Evolutionary conservation across 2,329 filamentous ascomycete genomes (phyloP), one percentile per base, ranked within the genome.

Genomic region (Phaeosphaeria sp.): DNA sequence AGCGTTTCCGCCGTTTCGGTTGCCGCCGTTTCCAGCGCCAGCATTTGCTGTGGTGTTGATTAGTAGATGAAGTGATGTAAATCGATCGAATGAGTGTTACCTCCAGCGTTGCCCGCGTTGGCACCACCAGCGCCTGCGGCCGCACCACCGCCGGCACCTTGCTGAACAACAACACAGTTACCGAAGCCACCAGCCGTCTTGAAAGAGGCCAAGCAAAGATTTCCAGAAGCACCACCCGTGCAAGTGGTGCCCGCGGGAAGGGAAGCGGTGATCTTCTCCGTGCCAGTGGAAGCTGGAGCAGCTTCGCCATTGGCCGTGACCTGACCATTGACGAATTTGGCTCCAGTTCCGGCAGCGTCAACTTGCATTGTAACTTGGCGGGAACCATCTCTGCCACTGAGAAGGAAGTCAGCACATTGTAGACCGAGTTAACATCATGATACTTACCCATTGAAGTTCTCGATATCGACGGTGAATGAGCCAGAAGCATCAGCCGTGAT

Each of bases 161-260:
- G 52, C 33, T 54, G 52, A 27, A 54, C 52, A 36, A 54, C 52
- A 33, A 54, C 52, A 22, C 52, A 54, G 46, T 54, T 54, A 30
- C 52, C 52, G 46, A 54, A 54, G 36, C 44, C 44, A 36, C 52
- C 52, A 43, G 52, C 52, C n/a, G 52, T 54, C 46, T 49, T 54
- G 46, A 54, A 54, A 7, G 52, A 54, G 11, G 46, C 52, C 21
- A 54, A 21, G 52, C 52, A 54, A 15, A 54, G 46, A 22, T 49
- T 36, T 27, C 52, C 44, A 43, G 52, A 42, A 49, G 52, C 46
- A 49, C 52, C 52, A 3, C 52, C 52, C 15, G 22, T 54, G 44
- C 52, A 54, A 1, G 3, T 49, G 6, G 52, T 54, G 36, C 52
- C 52, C 21, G 52, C 52, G 30, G 52, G 52, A 44, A 54, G 44